Evolutionary conservation across 352 stramenopile species (phyloP), one percentile per base, ranked within the genome.

Genomic region (Phytophthora europaea): DNA sequence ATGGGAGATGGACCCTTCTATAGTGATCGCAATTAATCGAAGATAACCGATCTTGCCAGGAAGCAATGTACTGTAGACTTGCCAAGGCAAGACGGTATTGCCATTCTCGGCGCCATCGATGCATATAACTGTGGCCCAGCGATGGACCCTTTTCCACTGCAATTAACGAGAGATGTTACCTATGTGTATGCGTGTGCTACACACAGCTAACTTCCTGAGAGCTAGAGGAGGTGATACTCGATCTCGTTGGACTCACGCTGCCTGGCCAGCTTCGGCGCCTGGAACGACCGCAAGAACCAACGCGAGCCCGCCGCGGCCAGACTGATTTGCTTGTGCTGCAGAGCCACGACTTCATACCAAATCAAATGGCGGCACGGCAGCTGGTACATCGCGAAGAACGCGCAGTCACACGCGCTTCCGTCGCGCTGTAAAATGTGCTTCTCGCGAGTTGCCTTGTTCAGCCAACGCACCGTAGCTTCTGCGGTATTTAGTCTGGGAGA

Each of bases 221-320:
- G 18, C 60, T 70, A 89, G 10, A 90, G 72, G 40, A 93, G 84
- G 45, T 93, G 85, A 52, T 91, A 93, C 65, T 91, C 85, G 48
- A 93, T 90, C 74, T 93, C 85, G 65, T 93, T 93, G 9, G 85
- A 92, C 68, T 92, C 84, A 66, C 83, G 83, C 34, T 85, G 77
- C 26, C 72, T 85, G 28, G 62, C 65, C 52, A 93, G 72, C 66
- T 89, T 91, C 20, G 84, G 84, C 26, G 76, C 73, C 61, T 91
- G 85, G 73, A 92, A 93, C 15, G 85, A 90, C 23, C 85, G 84
- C 47, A 93, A 69, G 64, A 92, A 89, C 85, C 85, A 93, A 18
- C 85, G 80, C 56, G 73, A 70, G 13, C 79, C 82, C 10, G 92
- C 84, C 0, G 85, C 84, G 23, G 67, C 82, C 81, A 93, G 78